Base-by-base conservation (phyloP, 306 rosid genomes). In the Rosa persica region DNA sequence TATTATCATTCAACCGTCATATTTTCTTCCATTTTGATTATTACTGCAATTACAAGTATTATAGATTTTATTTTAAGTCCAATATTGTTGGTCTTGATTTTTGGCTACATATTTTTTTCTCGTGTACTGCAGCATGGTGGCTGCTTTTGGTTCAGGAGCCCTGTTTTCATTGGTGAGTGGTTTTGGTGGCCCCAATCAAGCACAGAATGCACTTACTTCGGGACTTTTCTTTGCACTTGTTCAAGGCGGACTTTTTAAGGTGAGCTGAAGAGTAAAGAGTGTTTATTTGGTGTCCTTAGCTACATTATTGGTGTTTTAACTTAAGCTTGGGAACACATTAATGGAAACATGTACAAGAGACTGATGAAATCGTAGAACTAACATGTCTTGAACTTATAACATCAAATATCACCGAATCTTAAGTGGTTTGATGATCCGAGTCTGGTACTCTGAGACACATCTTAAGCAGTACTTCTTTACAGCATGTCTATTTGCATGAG, bases 201-300 rank as follows among this genome's bases (percentile, higher is more conserved):
- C 79, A 39, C 87, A 85, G 39, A 96, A 86, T 80, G 99, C 97
- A 46, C 83, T 76, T 81, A 90, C 94, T 79, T 96, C 98, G n/a
- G 99, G 99, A 76, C 84, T 96, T 25, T 91, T 93, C 86, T 96
- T 96, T 67, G 96, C 99, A 65, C 91, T 91, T 76, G 88, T 91
- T 88, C 99, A 96, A 84, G 99, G 99, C 80, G 99, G 99, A 72
- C 80, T 96, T 78, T 96, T 90, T 84, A 89, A 93, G 97, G 98
- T 96, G 74, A 75, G 91, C 40, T 55, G 73, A 73, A 46, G 25
- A 16, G 43, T n/a, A 40, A 27, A 20, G 48, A 25, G 66, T 72
- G 48, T 52, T 68, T 46, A 15, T 70, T 75, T 83, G n/a, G 5
- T 40, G 76, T 70, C 75, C 46, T 42, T 55, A 44, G 76, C 76